phyloP scores from a whole-genome alignment of 2,329 filamentous ascomycete genomes.

The Acrocalymma vagum region DNA sequence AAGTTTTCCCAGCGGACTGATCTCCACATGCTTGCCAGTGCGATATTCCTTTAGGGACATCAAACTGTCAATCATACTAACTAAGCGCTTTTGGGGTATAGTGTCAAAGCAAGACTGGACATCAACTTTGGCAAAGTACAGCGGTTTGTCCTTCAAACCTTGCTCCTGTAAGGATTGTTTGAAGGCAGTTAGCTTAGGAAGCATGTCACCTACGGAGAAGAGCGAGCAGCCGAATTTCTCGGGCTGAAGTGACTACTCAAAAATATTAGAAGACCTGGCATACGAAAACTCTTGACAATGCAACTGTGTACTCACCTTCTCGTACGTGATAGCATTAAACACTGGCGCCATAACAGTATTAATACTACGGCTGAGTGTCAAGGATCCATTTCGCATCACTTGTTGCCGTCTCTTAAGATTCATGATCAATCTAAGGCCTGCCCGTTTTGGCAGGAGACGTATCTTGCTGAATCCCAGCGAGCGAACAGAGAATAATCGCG shows the following conservation, averaged over 20 bases:
- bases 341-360: conserved; percentile 77
- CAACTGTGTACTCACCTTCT: conserved; percentile 66
- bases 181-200: conserved; percentile 75
- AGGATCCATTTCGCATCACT: conserved; percentile 61
- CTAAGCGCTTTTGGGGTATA: conserved; percentile 81
- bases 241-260: conserved; percentile 49
- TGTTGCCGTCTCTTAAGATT: conserved; percentile 77
- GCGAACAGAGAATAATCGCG: conserved; percentile 67
- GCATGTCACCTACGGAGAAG: conserved; percentile 83
- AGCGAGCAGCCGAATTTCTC: conserved; percentile 77
- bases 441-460: conserved; percentile 81
- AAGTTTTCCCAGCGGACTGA: conserved; percentile 60
- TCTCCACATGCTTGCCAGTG: conserved; percentile 77
- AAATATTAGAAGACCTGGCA: conserved; percentile 11
- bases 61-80: conserved; percentile 69
- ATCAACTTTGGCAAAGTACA: conserved; percentile 94
- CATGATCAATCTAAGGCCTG: conserved; percentile 81
- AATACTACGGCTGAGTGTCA: conserved; percentile 69
- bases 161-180: conserved; percentile 57
- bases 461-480: conserved; percentile 80
- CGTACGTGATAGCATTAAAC: conserved; percentile 78
- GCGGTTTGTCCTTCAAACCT: conserved; percentile 45
- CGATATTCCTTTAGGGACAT: conserved; percentile 71
- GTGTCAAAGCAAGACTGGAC: conserved; percentile 94
- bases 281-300: not conserved